Percentiles rank a stretch among this genome's conserved stretches.
Evolutionary conservation across 257 asterid genomes (phyloP).

Genomic region (Gardenia jasminoides): DNA sequence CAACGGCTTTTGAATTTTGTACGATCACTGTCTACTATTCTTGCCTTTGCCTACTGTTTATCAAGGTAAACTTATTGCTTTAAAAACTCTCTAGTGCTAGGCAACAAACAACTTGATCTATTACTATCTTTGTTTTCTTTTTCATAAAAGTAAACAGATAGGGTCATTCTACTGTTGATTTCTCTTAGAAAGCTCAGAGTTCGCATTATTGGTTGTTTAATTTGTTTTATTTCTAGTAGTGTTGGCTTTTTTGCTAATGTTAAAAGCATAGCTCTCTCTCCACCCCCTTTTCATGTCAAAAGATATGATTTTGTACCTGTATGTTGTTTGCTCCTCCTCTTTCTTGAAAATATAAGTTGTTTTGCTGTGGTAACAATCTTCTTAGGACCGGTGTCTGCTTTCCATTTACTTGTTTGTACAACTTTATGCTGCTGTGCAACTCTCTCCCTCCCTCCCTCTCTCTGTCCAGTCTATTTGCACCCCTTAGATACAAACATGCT

Average conservation of each 20-base stretch:
- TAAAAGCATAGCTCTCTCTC: not conserved
- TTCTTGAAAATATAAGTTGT: not conserved
- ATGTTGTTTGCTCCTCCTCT: conserved; percentile 1
- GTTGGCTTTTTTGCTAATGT: not conserved
- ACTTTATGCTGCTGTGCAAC: not conserved
- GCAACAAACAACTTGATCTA: not conserved
- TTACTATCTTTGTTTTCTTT: not conserved
- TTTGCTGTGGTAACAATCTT: not conserved
- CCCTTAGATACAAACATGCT: not conserved
- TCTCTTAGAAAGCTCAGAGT: not conserved
- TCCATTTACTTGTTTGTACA: not conserved
- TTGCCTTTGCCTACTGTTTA: conserved; percentile 34
- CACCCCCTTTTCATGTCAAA: too few species aligned
- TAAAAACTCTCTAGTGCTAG: not conserved
- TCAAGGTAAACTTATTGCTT: conserved; percentile 27
- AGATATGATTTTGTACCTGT: not conserved
- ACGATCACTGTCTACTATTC: conserved; percentile 32
- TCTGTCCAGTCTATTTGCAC: not conserved
- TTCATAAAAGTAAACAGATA: not conserved
- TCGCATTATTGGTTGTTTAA: not conserved
- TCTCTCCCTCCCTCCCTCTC: not conserved
- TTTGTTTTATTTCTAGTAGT: not conserved
- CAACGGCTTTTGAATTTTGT: conserved; percentile 28
- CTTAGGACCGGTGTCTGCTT: not conserved
- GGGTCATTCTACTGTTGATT: not conserved